Conservation (phyloP, 139 green algal genomes). For the Mychonastes homosphaera region DNA sequence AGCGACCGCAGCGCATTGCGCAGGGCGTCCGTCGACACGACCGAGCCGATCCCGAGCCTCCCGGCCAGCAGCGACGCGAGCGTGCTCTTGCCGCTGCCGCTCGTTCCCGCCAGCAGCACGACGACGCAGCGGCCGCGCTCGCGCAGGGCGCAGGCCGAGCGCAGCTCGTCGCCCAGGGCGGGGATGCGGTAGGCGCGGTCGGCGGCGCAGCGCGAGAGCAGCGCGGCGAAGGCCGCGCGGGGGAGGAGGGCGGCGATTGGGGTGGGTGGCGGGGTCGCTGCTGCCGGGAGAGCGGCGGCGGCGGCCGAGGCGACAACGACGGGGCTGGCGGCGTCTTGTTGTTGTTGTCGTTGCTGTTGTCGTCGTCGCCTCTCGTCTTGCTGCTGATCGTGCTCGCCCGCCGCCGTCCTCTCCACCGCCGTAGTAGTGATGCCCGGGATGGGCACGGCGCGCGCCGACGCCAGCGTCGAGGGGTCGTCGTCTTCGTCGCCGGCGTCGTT, state of each 20-base stretch:
- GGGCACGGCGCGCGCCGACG: too few species aligned
- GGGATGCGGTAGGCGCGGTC: slow-evolving; percentile 33
- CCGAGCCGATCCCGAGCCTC: slow-evolving; percentile 75
- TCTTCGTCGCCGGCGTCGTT: too few species aligned
- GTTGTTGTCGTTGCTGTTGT: too few species aligned
- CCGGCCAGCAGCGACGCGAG: slow-evolving; percentile 79
- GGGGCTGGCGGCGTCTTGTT: too few species aligned
- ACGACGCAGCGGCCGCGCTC: slow-evolving; percentile 47
- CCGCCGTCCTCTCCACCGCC: too few species aligned
- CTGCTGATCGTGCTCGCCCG: too few species aligned
- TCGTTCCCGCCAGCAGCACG: slow-evolving; percentile 78
- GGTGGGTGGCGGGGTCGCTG: too few species aligned
- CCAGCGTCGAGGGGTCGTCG: too few species aligned
- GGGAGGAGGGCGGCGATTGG: slow-evolving; percentile 20
- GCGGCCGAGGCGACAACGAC: too few species aligned
- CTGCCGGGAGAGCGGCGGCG: too few species aligned
- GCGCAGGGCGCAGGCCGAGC: slow-evolving; percentile 34
- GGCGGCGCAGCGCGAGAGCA: slow-evolving; percentile 27
- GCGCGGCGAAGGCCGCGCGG: slow-evolving; percentile 26
- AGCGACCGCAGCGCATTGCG: slow-evolving; percentile 72
- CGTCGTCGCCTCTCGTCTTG: too few species aligned
- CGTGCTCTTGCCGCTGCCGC: slow-evolving; percentile 89
- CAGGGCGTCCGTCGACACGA: slow-evolving; percentile 82
- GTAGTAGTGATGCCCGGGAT: too few species aligned
- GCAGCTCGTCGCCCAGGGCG: slow-evolving; percentile 32